These are phyloP conservation scores for Globisporangium carolinianum DNA, from an alignment of 352 stramenopile genomes.

Conservation along the genomic window DNA sequence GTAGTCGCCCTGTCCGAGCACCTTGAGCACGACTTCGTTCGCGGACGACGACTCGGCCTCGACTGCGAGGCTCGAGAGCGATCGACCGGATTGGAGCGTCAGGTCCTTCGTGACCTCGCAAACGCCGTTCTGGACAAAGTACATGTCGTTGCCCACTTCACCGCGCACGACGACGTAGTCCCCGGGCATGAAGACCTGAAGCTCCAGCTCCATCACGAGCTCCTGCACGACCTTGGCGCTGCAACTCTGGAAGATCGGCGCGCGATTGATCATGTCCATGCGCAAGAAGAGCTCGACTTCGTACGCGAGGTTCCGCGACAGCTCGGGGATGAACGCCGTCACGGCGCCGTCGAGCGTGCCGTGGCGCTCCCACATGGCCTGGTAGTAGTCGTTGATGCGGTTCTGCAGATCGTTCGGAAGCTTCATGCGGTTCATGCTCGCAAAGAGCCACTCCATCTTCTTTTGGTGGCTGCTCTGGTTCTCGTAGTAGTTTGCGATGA, in stretches of 20 bases:
- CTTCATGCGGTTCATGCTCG: conserved; percentile 78
- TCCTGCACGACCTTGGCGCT: conserved; percentile 80
- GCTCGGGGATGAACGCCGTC: conserved; percentile 69
- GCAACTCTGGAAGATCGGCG: conserved; percentile 77
- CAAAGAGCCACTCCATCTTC: conserved; percentile 86
- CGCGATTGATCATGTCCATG: conserved; percentile 86
- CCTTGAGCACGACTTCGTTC: conserved; percentile 66
- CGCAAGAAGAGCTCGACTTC: conserved; percentile 80
- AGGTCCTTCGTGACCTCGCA: conserved; percentile 79
- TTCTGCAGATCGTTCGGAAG: conserved; percentile 73
- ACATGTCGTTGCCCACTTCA: conserved; percentile 85
- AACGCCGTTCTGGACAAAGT: conserved; percentile 75
- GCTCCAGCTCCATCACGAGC: conserved; percentile 73
- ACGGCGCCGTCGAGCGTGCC: conserved; percentile 71
- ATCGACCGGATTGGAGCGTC: conserved; percentile 3
- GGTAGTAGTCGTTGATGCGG: conserved; percentile 83
- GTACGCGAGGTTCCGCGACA: conserved; percentile 74
- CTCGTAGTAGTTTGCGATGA: conserved; percentile 85
- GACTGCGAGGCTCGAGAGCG: conserved; percentile 1
- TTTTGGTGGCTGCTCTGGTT: conserved; percentile 76
- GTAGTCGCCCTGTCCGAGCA: conserved; percentile 67
- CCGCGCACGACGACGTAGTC: conserved; percentile 81
- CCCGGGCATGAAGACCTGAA: conserved; percentile 81
- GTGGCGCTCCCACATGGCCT: conserved; percentile 82
- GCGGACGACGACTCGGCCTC: neutral